Evolutionary conservation across 176 grass and related monocot genomes (phyloP), one percentile per base, ranked within the genome.

Genomic region (Ananas comosus): DNA sequence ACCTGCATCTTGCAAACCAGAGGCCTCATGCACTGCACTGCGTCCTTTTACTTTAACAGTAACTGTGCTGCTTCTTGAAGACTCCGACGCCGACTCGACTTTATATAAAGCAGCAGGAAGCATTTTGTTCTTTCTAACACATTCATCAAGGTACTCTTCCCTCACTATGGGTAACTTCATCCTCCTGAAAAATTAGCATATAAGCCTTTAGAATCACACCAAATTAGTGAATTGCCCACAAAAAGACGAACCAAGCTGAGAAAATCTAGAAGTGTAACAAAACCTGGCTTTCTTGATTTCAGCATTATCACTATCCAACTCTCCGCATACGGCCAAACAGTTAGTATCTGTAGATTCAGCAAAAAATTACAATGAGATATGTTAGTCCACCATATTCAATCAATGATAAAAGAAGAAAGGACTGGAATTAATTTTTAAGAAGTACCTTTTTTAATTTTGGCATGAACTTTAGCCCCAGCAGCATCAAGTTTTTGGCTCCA

Each of bases 1-100:
- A 54, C 86, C 72, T 27, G 86, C 87, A 73, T 96, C 92, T 83
- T 96, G 92, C 83, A 96, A 76, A 83, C 86, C 88, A 48, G 92
- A 96, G 14, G 88, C 82, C 73, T 96, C 92, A 71, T 96, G 92
- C 72, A 96, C 92, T 67, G 92, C 92, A 80, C 92, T 96, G 70
- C 79, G 79, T 49, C 92, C 92, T 75, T 96, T 96, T 65, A 96
- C 92, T 92, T 90, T 96, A 77, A 96, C 88, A 70, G 88, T 96
- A 50, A 96, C 82, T 48, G 77, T 89, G 65, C 74, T 69, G 53
- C 80, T 83, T 86, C 67, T 91, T 53, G 85, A 84, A 65, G 85
- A 81, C 72, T 91, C 83, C 51, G 74, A 67, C 13, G 52, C 67
- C 49, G 65, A 25, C 61, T 89, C 92, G 71, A 89, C 59, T 87